Evolutionary conservation across 306 rosid genomes (phyloP), one percentile per base, ranked within the genome.

Genomic region (Prunus salicina): DNA sequence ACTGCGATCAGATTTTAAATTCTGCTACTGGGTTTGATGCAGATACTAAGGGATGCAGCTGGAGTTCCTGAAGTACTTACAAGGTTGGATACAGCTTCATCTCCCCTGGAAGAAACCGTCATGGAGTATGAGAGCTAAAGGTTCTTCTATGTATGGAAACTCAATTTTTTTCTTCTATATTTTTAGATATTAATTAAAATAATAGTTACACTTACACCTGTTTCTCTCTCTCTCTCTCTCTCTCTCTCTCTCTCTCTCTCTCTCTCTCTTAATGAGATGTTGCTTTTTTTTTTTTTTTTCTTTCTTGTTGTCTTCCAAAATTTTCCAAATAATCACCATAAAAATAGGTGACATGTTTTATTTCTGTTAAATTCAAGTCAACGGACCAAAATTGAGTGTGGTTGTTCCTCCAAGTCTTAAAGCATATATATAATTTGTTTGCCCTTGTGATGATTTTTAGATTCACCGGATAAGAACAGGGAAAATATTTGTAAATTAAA

Each of bases 21-120:
- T 32, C 11, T 69, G 13, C 2, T 78, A 52, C 72, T 80, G 83
- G 52, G 73, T 80, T 73, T 86, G 62, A 81, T 74, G 76, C 87
- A 96, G 99, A 87, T 96, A 79, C 83, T 86, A 74, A 91, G 99
- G 87, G 86, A 91, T 83, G 84, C 96, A 7, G 79, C 91, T 68
- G 98, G 99, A 75, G 75, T 89, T 74, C 98, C 99, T 46, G 97
- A 96, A 89, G 97, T 96, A 75, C 86, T 96, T 64, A 91, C 98
- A n/a, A 86, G 96, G 90, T 71, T 87, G 79, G 96, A 88, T 76
- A 69, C 83, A 58, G 69, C 91, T 12, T 79, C 88, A 43, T 73
- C 93, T 63, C 67, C 90, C 57, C 65, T 88, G 75, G 89, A 83
- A 73, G 96, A 90, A 46, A 73, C 91, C 9, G 69, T 46, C 73